These are phyloP conservation scores for Naganishia vaughanmartiniae DNA, from an alignment of 768 basidiomycete species.

Conservation along the genomic window DNA sequence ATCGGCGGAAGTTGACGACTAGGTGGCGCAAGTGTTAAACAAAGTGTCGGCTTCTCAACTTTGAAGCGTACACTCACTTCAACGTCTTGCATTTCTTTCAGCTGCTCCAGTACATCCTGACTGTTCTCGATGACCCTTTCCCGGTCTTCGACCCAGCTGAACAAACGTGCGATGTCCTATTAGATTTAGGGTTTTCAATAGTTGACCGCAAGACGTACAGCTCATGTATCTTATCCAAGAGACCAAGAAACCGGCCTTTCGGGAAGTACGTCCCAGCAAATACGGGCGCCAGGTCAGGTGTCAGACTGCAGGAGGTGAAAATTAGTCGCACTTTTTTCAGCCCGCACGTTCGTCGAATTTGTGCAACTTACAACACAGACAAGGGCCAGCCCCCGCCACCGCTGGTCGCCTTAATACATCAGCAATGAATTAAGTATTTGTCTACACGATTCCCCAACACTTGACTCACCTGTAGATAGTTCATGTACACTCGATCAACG, in stretches of 20 bases:
- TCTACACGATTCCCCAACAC: neutral
- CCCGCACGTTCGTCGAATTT: too few species aligned
- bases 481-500: conserved; percentile 57
- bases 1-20: conserved; percentile 30
- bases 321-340: neutral
- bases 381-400: conserved; percentile 50
- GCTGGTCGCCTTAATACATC: conserved; percentile 35
- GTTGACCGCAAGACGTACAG: conserved; percentile 27
- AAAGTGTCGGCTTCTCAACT: neutral
- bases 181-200: neutral
- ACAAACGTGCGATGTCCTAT: neutral
- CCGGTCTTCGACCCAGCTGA: conserved; percentile 42
- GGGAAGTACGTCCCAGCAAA: conserved; percentile 49
- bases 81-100: conserved; percentile 38
- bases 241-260: conserved; percentile 33
- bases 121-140: conserved; percentile 39
- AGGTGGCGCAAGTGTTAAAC: neutral
- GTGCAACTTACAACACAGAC: conserved; percentile 42
- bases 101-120: conserved; percentile 36
- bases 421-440: neutral
- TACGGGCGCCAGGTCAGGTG: conserved; percentile 44
- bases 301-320: conserved; percentile 36
- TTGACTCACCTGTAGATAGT: conserved; percentile 50
- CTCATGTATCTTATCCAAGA: conserved; percentile 40
- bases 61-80: conserved; percentile 24